Conservation (phyloP, 306 rosid genomes). For the Ormosia emarginata region DNA sequence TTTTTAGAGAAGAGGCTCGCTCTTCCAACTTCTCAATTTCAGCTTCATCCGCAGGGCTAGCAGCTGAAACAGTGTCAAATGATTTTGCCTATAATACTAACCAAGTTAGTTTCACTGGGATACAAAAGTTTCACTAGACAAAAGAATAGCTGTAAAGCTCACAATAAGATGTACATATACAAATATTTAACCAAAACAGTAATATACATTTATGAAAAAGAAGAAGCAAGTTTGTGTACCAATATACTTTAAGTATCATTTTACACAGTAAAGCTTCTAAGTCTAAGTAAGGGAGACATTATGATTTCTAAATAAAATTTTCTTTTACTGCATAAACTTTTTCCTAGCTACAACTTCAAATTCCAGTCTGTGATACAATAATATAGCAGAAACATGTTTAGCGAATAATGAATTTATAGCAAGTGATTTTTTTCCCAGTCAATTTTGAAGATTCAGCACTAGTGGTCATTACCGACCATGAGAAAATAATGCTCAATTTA, state of each 20-base stretch:
- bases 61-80: constrained; percentile 48
- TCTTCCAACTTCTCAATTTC: constrained; percentile 82
- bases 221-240: not conserved
- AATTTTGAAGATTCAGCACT: not conserved
- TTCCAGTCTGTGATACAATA: not conserved
- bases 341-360: not conserved
- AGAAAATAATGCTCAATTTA: too few relatives aligned
- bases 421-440: not conserved
- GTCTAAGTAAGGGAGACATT: not conserved
- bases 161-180: not conserved
- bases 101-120: constrained; percentile 23
- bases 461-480: too few relatives aligned
- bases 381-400: not conserved
- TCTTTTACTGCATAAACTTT: not conserved
- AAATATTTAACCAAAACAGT: not conserved
- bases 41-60: constrained; percentile 54
- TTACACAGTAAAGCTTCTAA: not conserved
- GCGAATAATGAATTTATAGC: not conserved
- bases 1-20: constrained; percentile 59
- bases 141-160: not conserved
- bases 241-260: not conserved
- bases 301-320: not conserved
- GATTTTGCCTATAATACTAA: constrained; percentile 49
- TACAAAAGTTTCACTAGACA: not conserved
- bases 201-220: not conserved